Percentiles rank a stretch among this genome's conserved stretches.
Conservation (phyloP, 495 filamentous ascomycete genomes). For the Hypoxylon rickii region DNA sequence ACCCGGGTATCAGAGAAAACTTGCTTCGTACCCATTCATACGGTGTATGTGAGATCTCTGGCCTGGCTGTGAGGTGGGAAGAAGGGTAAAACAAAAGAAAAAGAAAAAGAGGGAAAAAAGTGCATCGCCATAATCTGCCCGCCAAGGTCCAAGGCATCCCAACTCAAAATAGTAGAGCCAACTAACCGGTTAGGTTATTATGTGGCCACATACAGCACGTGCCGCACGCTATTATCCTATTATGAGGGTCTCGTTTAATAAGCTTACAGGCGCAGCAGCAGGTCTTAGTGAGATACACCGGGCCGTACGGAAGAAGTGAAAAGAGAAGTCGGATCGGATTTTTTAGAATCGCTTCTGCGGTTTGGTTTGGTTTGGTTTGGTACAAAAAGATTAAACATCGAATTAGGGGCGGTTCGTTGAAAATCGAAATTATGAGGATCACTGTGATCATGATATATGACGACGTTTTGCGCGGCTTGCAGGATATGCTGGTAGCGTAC, state of each 20-base stretch:
- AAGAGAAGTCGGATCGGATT: too few relatives aligned
- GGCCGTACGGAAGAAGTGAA: too few relatives aligned
- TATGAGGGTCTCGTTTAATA: neutral
- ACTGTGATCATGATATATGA: neutral
- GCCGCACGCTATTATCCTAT: neutral
- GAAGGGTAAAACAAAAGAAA: too few relatives aligned
- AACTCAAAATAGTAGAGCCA: neutral
- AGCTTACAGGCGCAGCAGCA: neutral
- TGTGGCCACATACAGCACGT: neutral
- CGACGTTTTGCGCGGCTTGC: conserved; percentile 16
- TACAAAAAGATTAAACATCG: too few relatives aligned
- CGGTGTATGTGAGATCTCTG: too few relatives aligned
- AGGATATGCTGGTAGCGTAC: neutral
- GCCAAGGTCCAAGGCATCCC: neutral
- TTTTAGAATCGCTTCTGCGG: neutral
- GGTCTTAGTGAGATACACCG: neutral
- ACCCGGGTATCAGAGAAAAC: too few relatives aligned
- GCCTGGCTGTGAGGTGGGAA: too few relatives aligned
- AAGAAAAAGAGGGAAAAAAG: too few relatives aligned
- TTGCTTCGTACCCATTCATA: too few relatives aligned
- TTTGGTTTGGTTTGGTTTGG: neutral
- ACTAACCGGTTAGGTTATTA: neutral
- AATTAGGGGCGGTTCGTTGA: neutral
- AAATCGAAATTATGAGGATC: neutral
- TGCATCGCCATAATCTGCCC: neutral